phyloP scores from a whole-genome alignment of 192 early-diverging fungal species.

The Hyaloraphidium curvatum region DNA sequence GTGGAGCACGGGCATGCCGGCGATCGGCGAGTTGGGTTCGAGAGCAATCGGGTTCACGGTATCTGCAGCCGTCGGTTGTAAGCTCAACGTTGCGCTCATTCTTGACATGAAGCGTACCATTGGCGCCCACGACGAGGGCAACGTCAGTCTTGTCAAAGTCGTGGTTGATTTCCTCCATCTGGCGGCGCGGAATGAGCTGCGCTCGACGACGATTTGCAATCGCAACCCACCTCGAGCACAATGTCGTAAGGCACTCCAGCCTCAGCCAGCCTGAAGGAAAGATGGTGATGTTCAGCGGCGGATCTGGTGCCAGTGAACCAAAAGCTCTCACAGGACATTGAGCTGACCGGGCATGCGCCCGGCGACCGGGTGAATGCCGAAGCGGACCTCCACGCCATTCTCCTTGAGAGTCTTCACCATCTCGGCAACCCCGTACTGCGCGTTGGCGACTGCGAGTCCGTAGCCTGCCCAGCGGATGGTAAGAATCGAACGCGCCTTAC shows the following conservation, averaged over 20 bases:
- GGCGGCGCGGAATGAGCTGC: too few species aligned
- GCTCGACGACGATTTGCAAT: too few species aligned
- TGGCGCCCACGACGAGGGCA: constrained; percentile 13
- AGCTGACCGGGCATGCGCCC: constrained; percentile 19
- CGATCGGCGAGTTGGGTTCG: constrained; percentile 11
- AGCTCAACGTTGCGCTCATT: background rate
- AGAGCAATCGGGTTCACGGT: constrained; percentile 18
- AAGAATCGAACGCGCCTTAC: too few species aligned
- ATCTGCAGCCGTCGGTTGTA: constrained; percentile 14
- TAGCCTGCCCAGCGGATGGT: too few species aligned
- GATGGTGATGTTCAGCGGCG: too few species aligned
- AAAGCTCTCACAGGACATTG: too few species aligned
- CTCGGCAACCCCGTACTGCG: constrained; percentile 18
- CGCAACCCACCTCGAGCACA: too few species aligned
- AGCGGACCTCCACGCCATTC: constrained; percentile 14
- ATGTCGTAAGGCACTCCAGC: constrained; percentile 18
- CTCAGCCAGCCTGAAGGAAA: constrained; percentile 14
- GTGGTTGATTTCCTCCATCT: constrained; percentile 21
- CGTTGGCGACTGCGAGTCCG: constrained; percentile 19
- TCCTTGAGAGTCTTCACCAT: constrained; percentile 12
- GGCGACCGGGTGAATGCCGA: constrained; percentile 21
- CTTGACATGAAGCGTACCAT: background rate
- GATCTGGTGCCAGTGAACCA: too few species aligned
- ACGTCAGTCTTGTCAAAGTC: constrained; percentile 16
- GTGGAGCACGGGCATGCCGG: constrained; percentile 18